Evolutionary conservation across 805 yeast genomes (phyloP).

Genomic region (Saccharomycopsis malanga): DNA sequence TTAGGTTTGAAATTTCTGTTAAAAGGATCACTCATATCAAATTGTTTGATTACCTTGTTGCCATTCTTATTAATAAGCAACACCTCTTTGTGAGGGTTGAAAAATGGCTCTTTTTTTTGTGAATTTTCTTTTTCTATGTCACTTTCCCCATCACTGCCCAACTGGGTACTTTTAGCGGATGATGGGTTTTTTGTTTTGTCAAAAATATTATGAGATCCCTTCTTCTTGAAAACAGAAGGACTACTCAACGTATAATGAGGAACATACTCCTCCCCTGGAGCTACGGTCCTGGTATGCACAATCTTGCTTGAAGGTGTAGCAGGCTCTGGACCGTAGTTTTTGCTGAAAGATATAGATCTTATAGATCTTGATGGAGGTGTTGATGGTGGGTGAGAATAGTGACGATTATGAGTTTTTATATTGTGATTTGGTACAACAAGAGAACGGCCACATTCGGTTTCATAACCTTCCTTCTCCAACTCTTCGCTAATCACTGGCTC

Average conservation of each 20-base stretch:
- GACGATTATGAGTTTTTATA: background rate
- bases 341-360: too few relatives aligned
- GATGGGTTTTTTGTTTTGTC: background rate
- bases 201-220: background rate
- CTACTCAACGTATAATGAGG: constrained; percentile 12
- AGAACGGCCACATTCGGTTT: too few relatives aligned
- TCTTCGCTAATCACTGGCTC: background rate
- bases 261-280: constrained; percentile 14
- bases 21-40: constrained; percentile 3
- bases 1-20: constrained; percentile 15
- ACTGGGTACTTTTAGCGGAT: background rate
- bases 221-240: constrained; percentile 6
- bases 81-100: constrained; percentile 13
- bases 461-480: background rate
- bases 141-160: background rate
- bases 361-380: background rate
- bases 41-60: constrained; percentile 11
- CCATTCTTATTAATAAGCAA: constrained; percentile 15
- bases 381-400: background rate
- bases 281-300: background rate
- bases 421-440: background rate
- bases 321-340: too few relatives aligned
- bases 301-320: constrained; percentile 11
- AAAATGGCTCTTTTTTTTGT: background rate
- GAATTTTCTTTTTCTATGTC: background rate